Evolutionary conservation across 2,329 filamentous ascomycete species (phyloP), one percentile per base, ranked within the genome.

Genomic region (Hypoxylon sp.): DNA sequence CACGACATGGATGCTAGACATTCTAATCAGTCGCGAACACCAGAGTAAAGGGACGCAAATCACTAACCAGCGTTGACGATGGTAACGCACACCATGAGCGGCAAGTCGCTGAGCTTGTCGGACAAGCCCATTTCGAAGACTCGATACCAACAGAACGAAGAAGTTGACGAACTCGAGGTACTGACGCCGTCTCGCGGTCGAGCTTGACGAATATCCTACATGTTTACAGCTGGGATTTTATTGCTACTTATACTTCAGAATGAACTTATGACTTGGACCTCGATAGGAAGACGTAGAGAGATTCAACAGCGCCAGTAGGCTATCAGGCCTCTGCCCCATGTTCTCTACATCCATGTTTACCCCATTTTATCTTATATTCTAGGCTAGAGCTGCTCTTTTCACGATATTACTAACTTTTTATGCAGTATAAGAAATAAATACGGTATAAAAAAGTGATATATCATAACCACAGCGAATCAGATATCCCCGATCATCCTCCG

Each of bases 1-100:
- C 67, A 69, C 33, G 65, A 67, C n/a, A 66, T 54, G 17, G 67
- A 67, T 50, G 66, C 67, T 69, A 20, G 5, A 13, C 35, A 13
- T 38, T 4, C 15, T 9, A 18, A 20, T 38, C 11, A 38, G 35
- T 38, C 13, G 20, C 17, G 3, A 13, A 3, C 6, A 38, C 20
- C 7, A 38, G 35, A 38, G 2, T 38, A 20, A 18, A 15, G 20
- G 15, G 20, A 38, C 15, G 9, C 15, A 17, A 2, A 17, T 20
- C 20, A 20, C 35, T 9, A 20, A 38, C 35, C 35, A 20, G 35
- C 35, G 10, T 38, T 38, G 17, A 38, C 35, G 4, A 38, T 18
- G 18, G 15, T 20, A 17, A 38, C 35, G 15, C 35, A 38, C 20
- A 17, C 20, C 35, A 38, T 15, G 9, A 38, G 35, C 35, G 35